These are phyloP conservation scores for Monosporozyma solicola DNA, from an alignment of 805 yeast genomes.

Conservation along the genomic window DNA sequence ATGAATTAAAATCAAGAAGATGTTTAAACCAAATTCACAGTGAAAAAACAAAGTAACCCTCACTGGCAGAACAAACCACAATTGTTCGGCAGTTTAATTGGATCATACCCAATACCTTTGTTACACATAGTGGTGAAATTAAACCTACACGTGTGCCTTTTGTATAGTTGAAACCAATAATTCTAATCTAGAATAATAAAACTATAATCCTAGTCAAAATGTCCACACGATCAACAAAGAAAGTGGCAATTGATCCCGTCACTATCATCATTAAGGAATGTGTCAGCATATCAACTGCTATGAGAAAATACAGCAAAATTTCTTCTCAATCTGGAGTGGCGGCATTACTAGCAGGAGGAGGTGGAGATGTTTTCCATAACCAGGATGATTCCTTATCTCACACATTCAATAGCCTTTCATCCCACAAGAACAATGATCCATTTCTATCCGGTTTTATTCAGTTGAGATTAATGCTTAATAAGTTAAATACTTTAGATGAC, in stretches of 20 bases:
- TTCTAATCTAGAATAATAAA: background rate
- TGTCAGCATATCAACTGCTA: constrained; percentile 73
- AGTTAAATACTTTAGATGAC: constrained; percentile 40
- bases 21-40: background rate
- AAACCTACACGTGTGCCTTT: background rate
- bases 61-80: background rate
- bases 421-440: constrained; percentile 39
- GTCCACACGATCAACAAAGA: background rate
- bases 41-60: background rate
- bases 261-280: constrained; percentile 85
- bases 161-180: background rate
- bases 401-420: constrained; percentile 27
- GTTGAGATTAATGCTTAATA: constrained; percentile 60
- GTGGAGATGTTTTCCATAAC: constrained; percentile 42
- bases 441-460: constrained; percentile 72
- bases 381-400: constrained; percentile 34
- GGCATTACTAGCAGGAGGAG: constrained; percentile 68
- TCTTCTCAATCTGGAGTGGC: constrained; percentile 64
- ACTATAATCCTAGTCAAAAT: background rate
- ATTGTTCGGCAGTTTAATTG: background rate
- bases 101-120: background rate
- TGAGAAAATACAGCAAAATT: constrained; percentile 77
- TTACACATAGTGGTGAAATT: background rate
- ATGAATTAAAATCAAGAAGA: background rate
- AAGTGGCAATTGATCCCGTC: constrained; percentile 55